Conservation (phyloP, 2,329 filamentous ascomycete species). For the Iodosphaeria phyllophila region DNA sequence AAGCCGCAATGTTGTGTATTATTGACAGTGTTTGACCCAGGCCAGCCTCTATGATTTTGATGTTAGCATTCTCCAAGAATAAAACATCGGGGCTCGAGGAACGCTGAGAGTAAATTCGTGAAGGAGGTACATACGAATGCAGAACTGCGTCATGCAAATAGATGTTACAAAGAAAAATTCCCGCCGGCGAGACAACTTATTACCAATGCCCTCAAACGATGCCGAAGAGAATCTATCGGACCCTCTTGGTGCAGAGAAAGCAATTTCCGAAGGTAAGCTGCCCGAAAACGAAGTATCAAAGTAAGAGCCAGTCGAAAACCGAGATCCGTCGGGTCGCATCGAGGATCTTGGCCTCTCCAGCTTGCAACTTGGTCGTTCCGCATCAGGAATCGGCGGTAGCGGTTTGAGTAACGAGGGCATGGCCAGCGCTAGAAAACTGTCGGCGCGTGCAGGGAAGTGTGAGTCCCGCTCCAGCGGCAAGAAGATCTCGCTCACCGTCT, state of each 20-base stretch:
- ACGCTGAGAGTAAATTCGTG: no score
- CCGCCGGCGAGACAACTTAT: conserved; percentile 6
- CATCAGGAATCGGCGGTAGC: not conserved
- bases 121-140: conserved; percentile 17
- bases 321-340: not conserved
- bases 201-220: no score
- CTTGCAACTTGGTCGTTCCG: no score
- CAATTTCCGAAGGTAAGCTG: not conserved
- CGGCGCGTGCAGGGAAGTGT: no score
- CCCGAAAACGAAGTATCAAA: not conserved
- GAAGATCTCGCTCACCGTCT: no score
- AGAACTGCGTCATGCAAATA: conserved; percentile 26
- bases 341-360: not conserved
- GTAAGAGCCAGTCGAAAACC: not conserved
- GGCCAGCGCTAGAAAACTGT: no score
- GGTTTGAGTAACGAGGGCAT: no score
- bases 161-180: conserved; percentile 20
- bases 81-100: not conserved
- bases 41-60: conserved; percentile 14
- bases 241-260: conserved; percentile 1
- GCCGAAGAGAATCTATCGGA: not conserved
- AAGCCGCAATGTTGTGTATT: conserved; percentile 24
- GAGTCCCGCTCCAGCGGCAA: no score
- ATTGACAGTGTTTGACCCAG: conserved; percentile 28
- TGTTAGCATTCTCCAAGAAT: conserved; percentile 2